Evolutionary conservation across 495 filamentous ascomycete species (phyloP), one percentile per base, ranked within the genome.

Genomic region (Filosporella fistucella): DNA sequence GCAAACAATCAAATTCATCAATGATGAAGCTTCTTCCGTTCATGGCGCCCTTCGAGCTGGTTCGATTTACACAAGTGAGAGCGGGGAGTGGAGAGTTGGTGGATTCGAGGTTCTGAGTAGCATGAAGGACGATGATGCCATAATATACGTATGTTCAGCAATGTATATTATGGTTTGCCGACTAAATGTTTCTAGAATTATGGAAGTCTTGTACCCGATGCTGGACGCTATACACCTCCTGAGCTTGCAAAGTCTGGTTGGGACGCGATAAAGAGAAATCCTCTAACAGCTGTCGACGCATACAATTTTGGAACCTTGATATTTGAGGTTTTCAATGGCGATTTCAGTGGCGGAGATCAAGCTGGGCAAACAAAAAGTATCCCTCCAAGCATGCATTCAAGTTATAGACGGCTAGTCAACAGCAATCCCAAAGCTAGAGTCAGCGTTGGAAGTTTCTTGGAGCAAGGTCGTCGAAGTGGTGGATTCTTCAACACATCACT

Each of bases 71-170:
- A 88, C 83, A 12, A 86, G 88, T 63, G 91, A 97, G 62, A 96
- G 93, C 65, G 93, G 93, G 23, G 93, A 97, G 63, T 98, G 93
- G 93, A 96, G 93, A 63, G 68, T 98, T 2, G 89, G 86, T 3
- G 93, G 93, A 8, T 93, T 97, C 47, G 94, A 98, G 53, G 76
- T 95, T 9, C 63, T 97, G 29, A 96, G 91, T 66, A 95, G 87
- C 17, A 85, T 96, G 66, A 96, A 95, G 61, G 93, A 97, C 28
- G 91, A 96, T 45, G 85, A 95, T 42, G 86, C 88, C 7, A 73
- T 95, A 32, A 90, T 96, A 57, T 95, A 95, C 63, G 88, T 91
- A 57, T 51, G 84, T 69, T n/a, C 26, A n/a, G 20, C 20, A n/a
- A 20, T 23, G 20, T 1, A 1, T 12, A 5, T 25, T 4, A 16